These are phyloP conservation scores for Cladosporium sp. DNA, from an alignment of 2,329 filamentous ascomycete species.

Conservation along the genomic window DNA sequence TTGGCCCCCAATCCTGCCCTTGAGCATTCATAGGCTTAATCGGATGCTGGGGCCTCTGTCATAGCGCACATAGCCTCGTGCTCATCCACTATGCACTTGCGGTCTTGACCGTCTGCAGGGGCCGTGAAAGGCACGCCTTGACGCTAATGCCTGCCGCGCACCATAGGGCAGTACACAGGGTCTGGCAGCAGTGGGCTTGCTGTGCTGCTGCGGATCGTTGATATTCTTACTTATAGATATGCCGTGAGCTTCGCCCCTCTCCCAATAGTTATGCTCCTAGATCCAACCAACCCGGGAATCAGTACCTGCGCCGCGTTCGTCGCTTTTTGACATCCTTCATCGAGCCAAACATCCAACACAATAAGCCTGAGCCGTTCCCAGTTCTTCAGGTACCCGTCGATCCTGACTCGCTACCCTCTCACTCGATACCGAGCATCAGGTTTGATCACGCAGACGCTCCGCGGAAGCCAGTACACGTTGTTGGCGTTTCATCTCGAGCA, in stretches of 20 bases:
- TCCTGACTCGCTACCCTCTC: conserved; percentile 8
- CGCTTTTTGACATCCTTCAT: neutral
- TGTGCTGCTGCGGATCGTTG: conserved; percentile 2
- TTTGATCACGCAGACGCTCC: conserved; percentile 2
- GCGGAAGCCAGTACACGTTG: neutral
- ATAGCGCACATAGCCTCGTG: conserved; percentile 12
- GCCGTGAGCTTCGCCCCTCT: conserved; percentile 9
- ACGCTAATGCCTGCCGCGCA: conserved; percentile 9
- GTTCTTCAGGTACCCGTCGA: conserved; percentile 11
- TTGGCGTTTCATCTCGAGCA: neutral
- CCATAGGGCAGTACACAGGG: conserved; percentile 11
- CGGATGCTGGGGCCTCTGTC: conserved; percentile 10
- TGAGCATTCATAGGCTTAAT: conserved; percentile 8
- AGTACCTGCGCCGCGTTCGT: neutral
- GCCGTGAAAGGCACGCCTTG: conserved; percentile 11
- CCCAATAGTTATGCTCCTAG: neutral
- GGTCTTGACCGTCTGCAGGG: conserved; percentile 14
- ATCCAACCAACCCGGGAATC: neutral
- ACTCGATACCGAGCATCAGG: neutral
- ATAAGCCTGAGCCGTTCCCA: conserved; percentile 9
- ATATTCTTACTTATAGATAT: conserved; percentile 10
- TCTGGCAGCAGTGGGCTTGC: conserved; percentile 5
- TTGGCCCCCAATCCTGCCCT: conserved; percentile 8
- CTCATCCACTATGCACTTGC: conserved; percentile 8
- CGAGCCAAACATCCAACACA: neutral